Base-by-base conservation (phyloP, 495 filamentous ascomycete genomes). In the Clavariopsis aquatica region DNA sequence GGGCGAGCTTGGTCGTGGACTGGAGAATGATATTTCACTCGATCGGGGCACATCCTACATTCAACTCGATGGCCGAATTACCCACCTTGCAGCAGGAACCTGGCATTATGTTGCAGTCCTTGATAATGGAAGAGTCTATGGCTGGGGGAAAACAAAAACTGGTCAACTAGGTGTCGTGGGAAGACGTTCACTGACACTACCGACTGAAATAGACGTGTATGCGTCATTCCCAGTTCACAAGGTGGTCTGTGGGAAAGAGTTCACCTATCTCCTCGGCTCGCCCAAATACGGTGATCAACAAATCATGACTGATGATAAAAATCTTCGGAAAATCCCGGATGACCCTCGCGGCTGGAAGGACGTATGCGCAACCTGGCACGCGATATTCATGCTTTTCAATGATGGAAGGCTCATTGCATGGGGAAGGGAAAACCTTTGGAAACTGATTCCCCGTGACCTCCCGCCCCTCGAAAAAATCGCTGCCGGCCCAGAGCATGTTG, bases 71-170 rank as follows among this genome's bases (percentile, higher is more conserved):
- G 79, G 78, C 2, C 60, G 71, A 1, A 71, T 96, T 5, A 70
- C 78, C 0, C 77, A 85, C 43, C 64, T 98, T 12, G 76, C 86
- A 0, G 87, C 89, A 46, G 82, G 89, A n/a, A 87, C 95, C 78
- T 81, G 82, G 17, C 94, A 98, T 72, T 83, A 85, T 0, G 84
- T 92, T 19, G 85, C 80, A 3, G 83, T 96, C 4, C 75, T 96
- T 0, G 81, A 81, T 27, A 87, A 87, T 72, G 93, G 92, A 1
- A 79, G 87, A 0, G 87, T 88, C 1, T 96, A 87, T 73, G 94
- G 93, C 1, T 97, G 94, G 94, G 94, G 94, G 1, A 87, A 79
- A 64, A 85, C 86, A 6, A 81, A 92, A 27, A 92, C 96, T 76
- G 92, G 92, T 0, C 93, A 98, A 72, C 74, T 98, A 0, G 92